Percentiles rank a stretch among this genome's conserved stretches.
Evolutionary conservation across 768 basidiomycete species (phyloP).

Genomic region (Termitomyces sp.): DNA sequence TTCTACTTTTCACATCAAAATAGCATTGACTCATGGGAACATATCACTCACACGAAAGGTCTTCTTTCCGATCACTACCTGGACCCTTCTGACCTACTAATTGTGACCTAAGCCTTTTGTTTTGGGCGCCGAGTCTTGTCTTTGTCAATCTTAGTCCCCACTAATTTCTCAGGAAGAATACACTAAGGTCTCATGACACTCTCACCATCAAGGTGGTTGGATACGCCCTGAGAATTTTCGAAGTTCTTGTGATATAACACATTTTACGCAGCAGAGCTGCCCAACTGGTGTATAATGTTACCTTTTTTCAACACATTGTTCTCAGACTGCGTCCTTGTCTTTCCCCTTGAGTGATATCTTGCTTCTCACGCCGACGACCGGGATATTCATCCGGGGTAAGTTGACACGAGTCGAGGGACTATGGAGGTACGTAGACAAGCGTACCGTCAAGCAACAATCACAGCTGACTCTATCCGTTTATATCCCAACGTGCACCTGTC

Average conservation of each 20-base stretch:
- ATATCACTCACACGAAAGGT: neutral
- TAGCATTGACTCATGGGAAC: neutral
- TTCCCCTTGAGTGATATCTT: neutral
- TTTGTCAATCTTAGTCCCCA: neutral
- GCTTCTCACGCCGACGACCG: neutral
- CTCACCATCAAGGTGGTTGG: neutral
- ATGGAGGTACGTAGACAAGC: neutral
- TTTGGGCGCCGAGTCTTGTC: too few species aligned
- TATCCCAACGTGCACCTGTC: neutral
- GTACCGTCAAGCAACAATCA: neutral
- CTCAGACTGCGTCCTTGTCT: neutral
- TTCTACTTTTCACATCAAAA: too few species aligned
- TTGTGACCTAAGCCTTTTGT: too few species aligned
- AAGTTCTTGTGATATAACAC: too few species aligned
- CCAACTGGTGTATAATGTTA: neutral
- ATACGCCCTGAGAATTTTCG: neutral
- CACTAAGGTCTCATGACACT: neutral
- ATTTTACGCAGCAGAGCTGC: neutral
- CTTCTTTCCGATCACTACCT: neutral
- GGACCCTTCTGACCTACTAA: too few species aligned
- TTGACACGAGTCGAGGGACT: neutral
- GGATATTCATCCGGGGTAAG: neutral
- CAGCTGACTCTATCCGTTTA: constrained; percentile 6
- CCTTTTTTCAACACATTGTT: neutral
- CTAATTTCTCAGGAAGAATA: neutral